phyloP scores from a whole-genome alignment of 169 alveolate species.

The Pseudocohnilembus persalinus region DNA sequence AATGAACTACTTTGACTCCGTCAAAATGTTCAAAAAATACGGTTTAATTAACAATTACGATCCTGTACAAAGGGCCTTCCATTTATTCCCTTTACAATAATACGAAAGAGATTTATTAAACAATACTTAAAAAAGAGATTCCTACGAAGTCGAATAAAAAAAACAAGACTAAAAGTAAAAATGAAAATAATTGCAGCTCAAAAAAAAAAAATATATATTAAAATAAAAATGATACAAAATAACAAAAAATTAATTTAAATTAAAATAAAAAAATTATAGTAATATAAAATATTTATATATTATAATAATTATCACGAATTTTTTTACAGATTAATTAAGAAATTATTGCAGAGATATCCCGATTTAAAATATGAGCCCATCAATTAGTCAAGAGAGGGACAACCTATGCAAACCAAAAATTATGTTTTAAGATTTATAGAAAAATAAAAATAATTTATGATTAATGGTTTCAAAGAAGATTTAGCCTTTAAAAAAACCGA shows the following conservation, averaged over 20 bases:
- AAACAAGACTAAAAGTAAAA: too few species aligned
- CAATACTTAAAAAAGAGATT: not conserved
- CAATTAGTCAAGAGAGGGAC: not conserved
- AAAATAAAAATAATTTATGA: slow-evolving; percentile 23
- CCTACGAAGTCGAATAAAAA: not conserved
- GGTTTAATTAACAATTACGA: slow-evolving; percentile 5
- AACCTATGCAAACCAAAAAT: not conserved
- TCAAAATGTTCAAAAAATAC: slow-evolving; percentile 21
- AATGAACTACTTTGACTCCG: slow-evolving; percentile 28
- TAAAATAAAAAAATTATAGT: too few species aligned
- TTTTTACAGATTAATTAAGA: slow-evolving; percentile 8
- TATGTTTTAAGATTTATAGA: slow-evolving; percentile 8
- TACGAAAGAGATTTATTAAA: not conserved
- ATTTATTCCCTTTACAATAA: slow-evolving; percentile 16
- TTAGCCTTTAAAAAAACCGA: slow-evolving; percentile 22
- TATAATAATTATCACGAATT: not conserved
- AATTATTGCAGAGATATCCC: slow-evolving; percentile 8
- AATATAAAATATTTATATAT: too few species aligned
- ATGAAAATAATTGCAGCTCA: not conserved
- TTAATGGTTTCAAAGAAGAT: slow-evolving; percentile 2
- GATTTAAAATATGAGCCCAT: slow-evolving; percentile 19
- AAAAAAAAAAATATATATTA: too few species aligned
- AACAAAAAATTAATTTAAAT: too few species aligned
- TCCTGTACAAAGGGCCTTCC: slow-evolving; percentile 9
- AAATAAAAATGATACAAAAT: too few species aligned